Evolutionary conservation across 2,329 filamentous ascomycete species (phyloP).

Genomic region (Colletotrichum graminicola): DNA sequence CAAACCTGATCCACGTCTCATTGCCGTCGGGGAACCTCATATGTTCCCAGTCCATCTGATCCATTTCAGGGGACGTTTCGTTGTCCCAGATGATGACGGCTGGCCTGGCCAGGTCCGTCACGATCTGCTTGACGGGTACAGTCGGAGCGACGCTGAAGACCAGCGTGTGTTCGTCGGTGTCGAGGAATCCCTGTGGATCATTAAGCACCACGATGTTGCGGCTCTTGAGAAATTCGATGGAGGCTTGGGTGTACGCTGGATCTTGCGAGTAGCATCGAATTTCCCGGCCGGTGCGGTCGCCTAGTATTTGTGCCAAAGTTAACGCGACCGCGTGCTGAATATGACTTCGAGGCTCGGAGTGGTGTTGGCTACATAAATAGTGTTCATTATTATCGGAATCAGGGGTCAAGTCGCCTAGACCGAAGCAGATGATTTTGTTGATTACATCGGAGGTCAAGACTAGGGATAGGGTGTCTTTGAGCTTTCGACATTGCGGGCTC

Average conservation of each 20-base stretch:
- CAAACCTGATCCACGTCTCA: constrained; percentile 6
- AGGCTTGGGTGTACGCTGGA: background rate
- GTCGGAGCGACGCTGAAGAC: constrained; percentile 41
- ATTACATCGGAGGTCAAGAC: background rate
- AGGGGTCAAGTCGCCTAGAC: background rate
- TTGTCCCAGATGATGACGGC: constrained; percentile 44
- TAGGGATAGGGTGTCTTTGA: background rate
- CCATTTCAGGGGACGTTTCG: background rate
- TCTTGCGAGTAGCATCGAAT: constrained; percentile 18
- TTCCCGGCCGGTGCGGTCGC: background rate
- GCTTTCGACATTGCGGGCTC: background rate
- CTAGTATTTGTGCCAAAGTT: background rate
- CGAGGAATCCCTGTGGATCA: constrained; percentile 41
- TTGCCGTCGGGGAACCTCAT: background rate
- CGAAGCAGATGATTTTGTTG: constrained; percentile 22
- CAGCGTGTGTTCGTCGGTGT: constrained; percentile 42
- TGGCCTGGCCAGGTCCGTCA: constrained; percentile 43
- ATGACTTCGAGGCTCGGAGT: background rate
- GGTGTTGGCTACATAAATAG: background rate
- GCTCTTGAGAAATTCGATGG: background rate
- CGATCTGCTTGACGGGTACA: constrained; percentile 44
- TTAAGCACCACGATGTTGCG: constrained; percentile 37
- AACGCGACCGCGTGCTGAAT: constrained; percentile 14
- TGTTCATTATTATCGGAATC: background rate
- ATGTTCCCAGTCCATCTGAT: background rate